A percentile compares a stretch with the other conserved stretches of the same genome.
These are phyloP conservation scores for Xylaria venustula DNA, from an alignment of 495 filamentous ascomycete species.

Conservation along the genomic window DNA sequence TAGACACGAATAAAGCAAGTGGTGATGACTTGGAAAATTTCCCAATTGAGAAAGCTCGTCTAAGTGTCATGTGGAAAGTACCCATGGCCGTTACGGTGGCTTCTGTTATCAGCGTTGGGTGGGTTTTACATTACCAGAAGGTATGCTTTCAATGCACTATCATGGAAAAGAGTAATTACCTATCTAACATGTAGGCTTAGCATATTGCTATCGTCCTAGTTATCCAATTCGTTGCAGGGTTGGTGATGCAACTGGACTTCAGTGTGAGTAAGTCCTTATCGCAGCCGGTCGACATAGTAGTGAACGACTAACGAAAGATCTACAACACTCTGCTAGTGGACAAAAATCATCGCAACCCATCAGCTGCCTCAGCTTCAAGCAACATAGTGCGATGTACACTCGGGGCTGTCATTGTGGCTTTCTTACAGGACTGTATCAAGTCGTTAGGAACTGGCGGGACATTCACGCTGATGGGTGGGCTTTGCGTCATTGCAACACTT, in stretches of 20 bases:
- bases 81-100: background rate
- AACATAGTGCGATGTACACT: slow-evolving; percentile 26
- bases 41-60: slow-evolving; percentile 7
- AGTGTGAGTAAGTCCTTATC: slow-evolving; percentile 26
- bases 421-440: slow-evolving; percentile 21
- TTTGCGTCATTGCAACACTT: slow-evolving; percentile 18
- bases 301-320: slow-evolving; percentile 7
- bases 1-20: background rate
- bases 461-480: slow-evolving; percentile 25
- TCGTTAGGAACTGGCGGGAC: slow-evolving; percentile 23
- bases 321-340: slow-evolving; percentile 29
- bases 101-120: slow-evolving; percentile 9
- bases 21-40: slow-evolving; percentile 11
- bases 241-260: slow-evolving; percentile 27
- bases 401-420: slow-evolving; percentile 22
- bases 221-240: slow-evolving; percentile 24
- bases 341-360: slow-evolving; percentile 18
- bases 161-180: background rate
- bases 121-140: slow-evolving; percentile 14
- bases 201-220: slow-evolving; percentile 23
- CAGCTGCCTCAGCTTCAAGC: slow-evolving; percentile 24
- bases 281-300: too few relatives aligned
- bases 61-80: background rate
- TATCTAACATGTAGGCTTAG: slow-evolving; percentile 1
- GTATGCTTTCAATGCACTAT: background rate